Conservation (phyloP, 768 basidiomycete genomes). For the Tulasnella sp. region DNA sequence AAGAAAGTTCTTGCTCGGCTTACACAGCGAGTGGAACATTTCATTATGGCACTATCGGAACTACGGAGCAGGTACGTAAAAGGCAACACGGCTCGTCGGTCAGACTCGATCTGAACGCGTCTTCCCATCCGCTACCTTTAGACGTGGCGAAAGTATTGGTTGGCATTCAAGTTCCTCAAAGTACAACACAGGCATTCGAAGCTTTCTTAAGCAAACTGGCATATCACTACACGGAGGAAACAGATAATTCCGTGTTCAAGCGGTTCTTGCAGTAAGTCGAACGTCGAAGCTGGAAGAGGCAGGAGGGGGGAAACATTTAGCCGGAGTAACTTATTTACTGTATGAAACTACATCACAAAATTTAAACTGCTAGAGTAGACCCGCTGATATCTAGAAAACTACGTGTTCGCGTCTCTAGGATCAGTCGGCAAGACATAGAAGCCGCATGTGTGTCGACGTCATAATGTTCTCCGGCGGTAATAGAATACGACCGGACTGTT, state of each 20-base stretch:
- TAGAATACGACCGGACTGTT: no score
- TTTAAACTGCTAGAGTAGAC: no score
- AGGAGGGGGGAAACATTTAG: no score
- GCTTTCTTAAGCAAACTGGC: slow-evolving; percentile 66
- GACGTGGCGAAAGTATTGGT: slow-evolving; percentile 90
- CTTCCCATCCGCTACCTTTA: slow-evolving; percentile 23
- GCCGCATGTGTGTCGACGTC: no score
- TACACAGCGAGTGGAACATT: slow-evolving; percentile 86
- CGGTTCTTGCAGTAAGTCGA: slow-evolving; percentile 37
- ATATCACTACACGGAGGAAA: slow-evolving; percentile 89
- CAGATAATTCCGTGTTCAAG: slow-evolving; percentile 73
- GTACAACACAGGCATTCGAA: slow-evolving; percentile 55
- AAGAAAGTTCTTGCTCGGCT: slow-evolving; percentile 76
- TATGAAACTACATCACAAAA: no score
- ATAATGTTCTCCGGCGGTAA: no score
- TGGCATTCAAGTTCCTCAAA: slow-evolving; percentile 79
- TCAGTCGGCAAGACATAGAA: no score
- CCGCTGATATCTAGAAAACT: no score
- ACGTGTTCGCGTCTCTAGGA: no score
- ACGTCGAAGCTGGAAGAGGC: no score
- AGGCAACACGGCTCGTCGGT: background rate
- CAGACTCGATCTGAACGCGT: background rate
- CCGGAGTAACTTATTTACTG: no score
- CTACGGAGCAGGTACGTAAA: slow-evolving; percentile 86
- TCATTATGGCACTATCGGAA: slow-evolving; percentile 97